Percentiles rank a stretch among this genome's conserved stretches.
Conservation (phyloP, 805 yeast species). For the Lipomyces lipofer region DNA sequence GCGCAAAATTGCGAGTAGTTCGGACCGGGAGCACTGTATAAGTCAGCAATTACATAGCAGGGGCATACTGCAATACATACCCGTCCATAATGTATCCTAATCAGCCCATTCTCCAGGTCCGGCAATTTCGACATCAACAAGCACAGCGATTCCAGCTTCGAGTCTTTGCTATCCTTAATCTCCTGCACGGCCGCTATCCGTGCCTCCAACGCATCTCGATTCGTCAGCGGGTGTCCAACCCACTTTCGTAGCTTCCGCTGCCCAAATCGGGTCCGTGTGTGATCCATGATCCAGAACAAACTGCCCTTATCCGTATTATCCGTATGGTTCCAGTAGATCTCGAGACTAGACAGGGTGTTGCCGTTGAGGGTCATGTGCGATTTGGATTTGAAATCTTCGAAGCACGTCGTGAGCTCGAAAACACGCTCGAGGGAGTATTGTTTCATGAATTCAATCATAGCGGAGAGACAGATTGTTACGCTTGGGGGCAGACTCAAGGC, state of each 20-base stretch:
- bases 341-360: slow-evolving; percentile 68
- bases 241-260: slow-evolving; percentile 64
- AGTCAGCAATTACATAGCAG: not conserved
- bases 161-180: slow-evolving; percentile 34
- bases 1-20: slow-evolving; percentile 56
- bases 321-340: slow-evolving; percentile 68
- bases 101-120: slow-evolving; percentile 61
- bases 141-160: slow-evolving; percentile 36
- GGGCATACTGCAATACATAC: not conserved
- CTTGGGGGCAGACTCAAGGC: slow-evolving; percentile 31
- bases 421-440: slow-evolving; percentile 64
- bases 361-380: slow-evolving; percentile 59
- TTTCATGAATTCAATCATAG: slow-evolving; percentile 54
- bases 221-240: slow-evolving; percentile 71
- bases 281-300: slow-evolving; percentile 75
- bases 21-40: slow-evolving; percentile 52
- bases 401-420: slow-evolving; percentile 54
- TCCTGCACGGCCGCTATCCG: slow-evolving; percentile 64
- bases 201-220: slow-evolving; percentile 54
- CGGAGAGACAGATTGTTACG: slow-evolving; percentile 45
- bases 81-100: slow-evolving; percentile 57
- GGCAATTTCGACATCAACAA: slow-evolving; percentile 43
- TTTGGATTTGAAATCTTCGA: slow-evolving; percentile 51
- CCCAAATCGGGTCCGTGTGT: slow-evolving; percentile 79
- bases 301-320: slow-evolving; percentile 63